A percentile compares a stretch with the other conserved stretches of the same genome.
These are phyloP conservation scores for Dujonia santamariae DNA, from an alignment of 1,139 yeast species.

Conservation along the genomic window DNA sequence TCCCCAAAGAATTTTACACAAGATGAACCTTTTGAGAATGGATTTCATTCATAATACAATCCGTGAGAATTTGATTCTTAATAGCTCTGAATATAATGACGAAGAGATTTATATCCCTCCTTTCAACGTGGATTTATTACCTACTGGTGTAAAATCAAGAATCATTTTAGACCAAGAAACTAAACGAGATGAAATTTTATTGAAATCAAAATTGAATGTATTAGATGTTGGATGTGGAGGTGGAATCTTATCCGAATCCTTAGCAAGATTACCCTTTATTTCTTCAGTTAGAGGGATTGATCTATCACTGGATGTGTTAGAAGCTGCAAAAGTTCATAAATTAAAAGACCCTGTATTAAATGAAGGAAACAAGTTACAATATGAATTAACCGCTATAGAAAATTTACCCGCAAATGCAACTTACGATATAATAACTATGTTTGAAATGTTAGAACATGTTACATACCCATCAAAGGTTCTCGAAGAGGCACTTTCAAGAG, in stretches of 20 bases:
- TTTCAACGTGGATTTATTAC: conserved; percentile 64
- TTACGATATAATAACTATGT: conserved; percentile 81
- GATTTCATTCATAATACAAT: conserved; percentile 75
- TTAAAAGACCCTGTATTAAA: conserved; percentile 53
- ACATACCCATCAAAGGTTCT: conserved; percentile 76
- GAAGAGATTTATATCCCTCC: conserved; percentile 76
- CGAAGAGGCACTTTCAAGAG: conserved; percentile 59
- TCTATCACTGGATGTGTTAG: conserved; percentile 75
- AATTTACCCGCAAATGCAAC: conserved; percentile 42
- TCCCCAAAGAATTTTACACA: conserved; percentile 87
- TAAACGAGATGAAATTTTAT: conserved; percentile 39
- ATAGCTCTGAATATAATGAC: conserved; percentile 29
- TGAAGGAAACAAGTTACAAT: conserved; percentile 44
- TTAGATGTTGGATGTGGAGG: conserved; percentile 98
- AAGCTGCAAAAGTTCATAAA: conserved; percentile 74
- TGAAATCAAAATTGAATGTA: conserved; percentile 41
- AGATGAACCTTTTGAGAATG: conserved; percentile 87
- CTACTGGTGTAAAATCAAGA: conserved; percentile 45
- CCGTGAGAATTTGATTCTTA: conserved; percentile 42
- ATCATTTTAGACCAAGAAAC: conserved; percentile 48
- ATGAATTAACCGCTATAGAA: conserved; percentile 62
- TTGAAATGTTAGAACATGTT: conserved; percentile 94
- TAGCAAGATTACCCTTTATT: conserved; percentile 73
- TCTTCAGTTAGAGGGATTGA: conserved; percentile 76
- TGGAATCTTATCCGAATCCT: conserved; percentile 82